Evolutionary conservation across 2,329 filamentous ascomycete genomes (phyloP), one percentile per base, ranked within the genome.

Genomic region (Cladophialophora carrionii): DNA sequence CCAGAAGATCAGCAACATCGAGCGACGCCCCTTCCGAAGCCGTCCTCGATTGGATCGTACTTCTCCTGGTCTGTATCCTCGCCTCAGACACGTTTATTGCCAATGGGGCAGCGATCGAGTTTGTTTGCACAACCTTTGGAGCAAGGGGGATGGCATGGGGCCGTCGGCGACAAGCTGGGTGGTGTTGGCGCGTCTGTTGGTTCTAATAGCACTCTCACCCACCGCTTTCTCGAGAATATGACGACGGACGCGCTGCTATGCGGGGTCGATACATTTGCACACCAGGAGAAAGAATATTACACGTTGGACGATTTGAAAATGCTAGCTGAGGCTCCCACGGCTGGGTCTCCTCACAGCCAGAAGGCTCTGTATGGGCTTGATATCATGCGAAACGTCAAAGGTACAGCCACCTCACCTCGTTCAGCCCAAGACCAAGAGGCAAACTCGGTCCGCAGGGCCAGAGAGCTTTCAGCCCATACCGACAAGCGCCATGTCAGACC

Each of bases 251-350:
- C 60, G 41, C 62, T 69, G 20, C 37, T 69, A 1, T 24, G 43
- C n/a, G 64, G 62, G n/a, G 52, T 63, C 26, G 59, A 63, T 2
- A 48, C 48, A 34, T 63, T 61, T 43, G 22, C 55, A 22, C 58
- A 55, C 20, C 22, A 34, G 24, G 24, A 20, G 5, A 61, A 52
- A 46, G 58, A 22, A n/a, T 55, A 62, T 53, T 64, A 61, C 48
- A 68, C 68, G 2, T 56, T 70, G 32, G 61, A 66, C n/a, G 68
- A 69, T n/a, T 46, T 69, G 32, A 70, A 68, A 32, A 41, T 29
- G 34, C 57, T 65, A 20, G 62, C 66, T 55, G 32, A n/a, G 5
- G 14, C 46, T 14, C 22, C 52, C 8, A 55, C 31, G 14, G 17
- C 29, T 6, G 22, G 24, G 29, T 7, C 46, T 26, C 10, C 26